These are phyloP conservation scores for Epichloe sp. DNA, from an alignment of 2,329 filamentous ascomycete genomes.

Conservation along the genomic window DNA sequence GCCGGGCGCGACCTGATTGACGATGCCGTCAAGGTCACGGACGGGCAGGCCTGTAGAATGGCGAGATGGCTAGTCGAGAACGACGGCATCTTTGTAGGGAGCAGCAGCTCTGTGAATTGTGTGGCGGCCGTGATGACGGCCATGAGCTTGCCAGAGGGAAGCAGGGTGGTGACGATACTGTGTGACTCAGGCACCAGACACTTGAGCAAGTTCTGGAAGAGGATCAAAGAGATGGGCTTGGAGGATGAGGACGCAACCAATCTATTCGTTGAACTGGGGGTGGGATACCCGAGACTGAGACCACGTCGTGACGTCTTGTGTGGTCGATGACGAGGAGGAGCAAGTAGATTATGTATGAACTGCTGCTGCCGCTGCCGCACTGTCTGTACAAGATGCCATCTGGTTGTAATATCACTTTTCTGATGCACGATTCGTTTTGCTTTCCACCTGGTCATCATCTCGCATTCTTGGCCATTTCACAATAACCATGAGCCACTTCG, in stretches of 20 bases:
- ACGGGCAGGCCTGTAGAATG: conserved; percentile 83
- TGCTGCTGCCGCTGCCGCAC: too few relatives aligned
- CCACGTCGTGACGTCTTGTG: background rate
- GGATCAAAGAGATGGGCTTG: conserved; percentile 53
- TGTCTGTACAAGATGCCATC: background rate
- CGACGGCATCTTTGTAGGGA: conserved; percentile 83
- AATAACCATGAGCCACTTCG: background rate
- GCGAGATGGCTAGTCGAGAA: conserved; percentile 93
- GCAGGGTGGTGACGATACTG: conserved; percentile 66
- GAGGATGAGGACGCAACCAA: conserved; percentile 40
- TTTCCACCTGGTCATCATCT: background rate
- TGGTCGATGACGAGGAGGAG: background rate
- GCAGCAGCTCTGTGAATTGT: conserved; percentile 94
- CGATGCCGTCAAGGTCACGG: conserved; percentile 78
- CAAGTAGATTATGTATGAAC: background rate
- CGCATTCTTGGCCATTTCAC: background rate
- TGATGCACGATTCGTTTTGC: background rate
- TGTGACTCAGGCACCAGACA: conserved; percentile 77
- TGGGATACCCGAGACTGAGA: conserved; percentile 19
- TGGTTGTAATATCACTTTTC: background rate
- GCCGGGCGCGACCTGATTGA: conserved; percentile 75
- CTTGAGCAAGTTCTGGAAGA: conserved; percentile 74
- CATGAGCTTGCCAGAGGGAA: conserved; percentile 44
- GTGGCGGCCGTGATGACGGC: conserved; percentile 62
- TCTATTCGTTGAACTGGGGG: conserved; percentile 37